Base-by-base conservation (phyloP, 1,284 basidiomycete species). In the Microbotryum silenes-acaulis region DNA sequence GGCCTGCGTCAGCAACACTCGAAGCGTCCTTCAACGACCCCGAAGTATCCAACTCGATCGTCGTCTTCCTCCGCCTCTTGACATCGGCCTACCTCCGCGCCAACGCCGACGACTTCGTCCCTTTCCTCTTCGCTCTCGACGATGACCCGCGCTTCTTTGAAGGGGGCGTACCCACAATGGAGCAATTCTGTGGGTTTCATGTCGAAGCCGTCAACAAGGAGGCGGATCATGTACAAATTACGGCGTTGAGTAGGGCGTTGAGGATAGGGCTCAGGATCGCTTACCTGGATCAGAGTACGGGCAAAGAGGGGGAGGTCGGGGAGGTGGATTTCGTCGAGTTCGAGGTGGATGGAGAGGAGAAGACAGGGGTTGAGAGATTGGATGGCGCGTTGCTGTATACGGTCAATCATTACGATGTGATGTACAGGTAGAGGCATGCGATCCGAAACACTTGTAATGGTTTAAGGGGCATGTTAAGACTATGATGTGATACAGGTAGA, bases 191-290 rank as follows among this genome's bases (percentile, higher is more conserved):
- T 72, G 80, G 83, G 68, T 78, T 80, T 52, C 83, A 86, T 65
- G 89, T 93, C 33, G 88, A 92, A 23, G 51, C 56, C 47, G 42
- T 54, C 49, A 37, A n/a, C 57, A 52, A 49, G 16, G 54, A 59
- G 48, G 54, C 70, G 83, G 91, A 93, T 69, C 85, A 93, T 69
- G 84, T 88, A 23, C 87, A 91, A 71, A 87, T 93, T 67, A 83
- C 82, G 60, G 90, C 90, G 1, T 79, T 94, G 8, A 82, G 85
- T 16, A 79, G 82, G 51, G 86, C 85, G 0, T 76, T 92, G 33
- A 77, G 80, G 47, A 76, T 88, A 54, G 85, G 86, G 60, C 76
- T 91, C 54, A 81, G 83, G 54, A 81, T 91, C 44, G 89, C 89
- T 6, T 91, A 91, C 75, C 80, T 93, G 21, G 88, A 90, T 73